Evolutionary conservation across 805 yeast genomes (phyloP), one percentile per base, ranked within the genome.

Genomic region (Pichia manshurica): DNA sequence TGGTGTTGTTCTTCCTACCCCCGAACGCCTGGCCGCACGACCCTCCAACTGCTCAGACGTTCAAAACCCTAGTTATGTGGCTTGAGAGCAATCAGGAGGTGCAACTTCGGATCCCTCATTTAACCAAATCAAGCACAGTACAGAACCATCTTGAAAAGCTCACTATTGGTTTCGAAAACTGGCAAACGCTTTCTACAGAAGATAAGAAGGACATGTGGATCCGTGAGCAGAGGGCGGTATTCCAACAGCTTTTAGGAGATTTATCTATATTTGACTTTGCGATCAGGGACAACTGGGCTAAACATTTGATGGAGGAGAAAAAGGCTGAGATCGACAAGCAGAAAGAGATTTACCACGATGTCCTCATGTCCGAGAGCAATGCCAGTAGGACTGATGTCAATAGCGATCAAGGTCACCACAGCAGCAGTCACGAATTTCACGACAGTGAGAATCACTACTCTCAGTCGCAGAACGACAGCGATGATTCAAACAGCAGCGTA

Each of bases 11-110:
- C 49, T 74, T 75, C 53, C 54, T 74, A 2, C 68, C 74, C 1
- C 71, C 77, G 3, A 50, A 60, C 9, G 59, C 61, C 17, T 76
- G 81, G 81, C 81, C 81, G 0, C 72, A 71, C 46, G 78, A 72
- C 47, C 78, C 78, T 1, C 80, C 80, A 16, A 73, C 77, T 2
- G 56, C 63, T 44, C 74, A 72, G 52, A 72, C 78, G 0, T 69
- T 65, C 46, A 63, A 67, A 42, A 60, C 62, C 15, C 52, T 74
- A 25, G 45, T 40, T 16, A 16, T 41, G 6, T 49, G 53, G 59
- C 58, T 59, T 42, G 61, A 28, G 49, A 34, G 54, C 2, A 54
- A 55, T 37, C 44, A 43, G 3, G 55, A 51, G 37, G n/a, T 57
- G 57, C 32, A 60, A 52, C 39, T 47, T 44, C 60, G 45, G 49